Evolutionary conservation across 1,139 yeast genomes (phyloP), one percentile per base, ranked within the genome.

Genomic region (Geotrichum bryndzae): DNA sequence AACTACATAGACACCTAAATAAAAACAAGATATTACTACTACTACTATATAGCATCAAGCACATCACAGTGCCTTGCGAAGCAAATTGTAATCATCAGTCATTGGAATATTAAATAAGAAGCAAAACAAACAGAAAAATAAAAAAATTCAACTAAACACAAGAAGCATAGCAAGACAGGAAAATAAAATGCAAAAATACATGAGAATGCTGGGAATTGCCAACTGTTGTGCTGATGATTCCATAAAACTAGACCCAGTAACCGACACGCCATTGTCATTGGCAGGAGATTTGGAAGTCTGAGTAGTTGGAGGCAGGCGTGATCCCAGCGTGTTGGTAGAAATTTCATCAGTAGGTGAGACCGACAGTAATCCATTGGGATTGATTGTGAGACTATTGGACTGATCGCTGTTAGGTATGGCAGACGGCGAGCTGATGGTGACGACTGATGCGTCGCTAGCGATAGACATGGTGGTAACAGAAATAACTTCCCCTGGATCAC

Each of bases 391-490:
- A 2, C 15, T 31, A 22, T 41, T 15, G 35, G 50, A 23, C 13
- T 15, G 25, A 15, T 38, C 22, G 35, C 15, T 33, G 46, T 33
- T 8, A 55, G 38, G 27, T 8, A 41, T 50, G 41, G 38, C 10
- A 29, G 29, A 11, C n/a, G 54, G 59, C 10, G 59, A 25, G 29
- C 25, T 13, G 45, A 51, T 46, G 18, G 53, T 51, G 23, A 45
- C 54, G 31, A 56, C 60, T 1, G 61, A 52, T 53, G 60, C 27
- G 53, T 35, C 25, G 41, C 13, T 11, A 22, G 63, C 13, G 66
- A 68, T 29, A 13, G 52, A 41, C 57, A 52, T 53, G 51, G 56
- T 59, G 18, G 54, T 57, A 5, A 57, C 60, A 22, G 35, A 51
- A 1, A 62, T 52, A 27, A 54, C 59, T 33, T 53, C 38, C 2